Conservation (phyloP, 306 rosid genomes). For the Adenanthera pavonina region DNA sequence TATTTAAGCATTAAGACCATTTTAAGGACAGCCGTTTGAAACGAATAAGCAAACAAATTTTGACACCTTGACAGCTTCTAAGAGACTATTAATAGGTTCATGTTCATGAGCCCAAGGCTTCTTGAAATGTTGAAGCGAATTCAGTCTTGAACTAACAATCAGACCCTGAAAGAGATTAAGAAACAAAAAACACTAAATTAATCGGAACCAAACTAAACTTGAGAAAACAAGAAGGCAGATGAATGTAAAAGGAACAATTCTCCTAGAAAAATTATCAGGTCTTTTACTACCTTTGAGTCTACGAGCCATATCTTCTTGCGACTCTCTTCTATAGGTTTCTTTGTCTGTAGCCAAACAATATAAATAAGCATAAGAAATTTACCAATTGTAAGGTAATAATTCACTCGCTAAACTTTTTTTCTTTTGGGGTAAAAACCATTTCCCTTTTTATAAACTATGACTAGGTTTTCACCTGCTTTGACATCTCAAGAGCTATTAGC, state of each 20-base stretch:
- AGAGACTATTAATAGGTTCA: conserved; percentile 58
- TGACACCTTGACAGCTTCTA: conserved; percentile 69
- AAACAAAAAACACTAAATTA: not conserved
- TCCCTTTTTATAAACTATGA: not conserved
- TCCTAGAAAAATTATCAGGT: not conserved
- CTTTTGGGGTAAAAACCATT: not conserved
- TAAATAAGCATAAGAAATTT: not conserved
- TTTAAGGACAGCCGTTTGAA: not conserved
- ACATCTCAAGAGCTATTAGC: conserved; percentile 75
- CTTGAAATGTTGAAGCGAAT: conserved; percentile 76
- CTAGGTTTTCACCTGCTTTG: conserved; percentile 53
- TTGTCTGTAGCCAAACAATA: conserved; percentile 44
- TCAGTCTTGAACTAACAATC: conserved; percentile 68
- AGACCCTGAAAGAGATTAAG: conserved; percentile 61
- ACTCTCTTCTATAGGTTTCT: conserved; percentile 61
- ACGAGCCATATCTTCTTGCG: conserved; percentile 82
- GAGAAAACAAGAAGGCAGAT: not conserved
- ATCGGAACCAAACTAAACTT: not conserved
- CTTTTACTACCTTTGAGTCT: conserved; percentile 64
- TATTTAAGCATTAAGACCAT: not conserved
- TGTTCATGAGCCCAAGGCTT: conserved; percentile 89
- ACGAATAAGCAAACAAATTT: not conserved
- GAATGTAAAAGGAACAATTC: not conserved
- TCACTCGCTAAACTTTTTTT: not conserved
- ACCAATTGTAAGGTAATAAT: not conserved